Evolutionary conservation across 257 asterid genomes (phyloP).

Genomic region (Mentha longifolia): DNA sequence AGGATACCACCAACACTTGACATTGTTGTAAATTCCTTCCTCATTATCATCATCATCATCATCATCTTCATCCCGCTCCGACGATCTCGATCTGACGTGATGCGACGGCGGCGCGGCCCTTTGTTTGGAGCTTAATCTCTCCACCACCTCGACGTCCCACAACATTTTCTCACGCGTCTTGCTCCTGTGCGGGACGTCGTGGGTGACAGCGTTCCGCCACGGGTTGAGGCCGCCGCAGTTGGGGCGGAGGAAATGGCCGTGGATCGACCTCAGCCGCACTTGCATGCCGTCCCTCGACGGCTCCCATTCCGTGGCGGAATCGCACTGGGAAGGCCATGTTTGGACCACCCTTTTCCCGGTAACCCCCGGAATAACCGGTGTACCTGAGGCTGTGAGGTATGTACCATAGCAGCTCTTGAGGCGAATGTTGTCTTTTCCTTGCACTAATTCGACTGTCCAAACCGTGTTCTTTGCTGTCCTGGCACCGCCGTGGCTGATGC

Average conservation of each 20-base stretch:
- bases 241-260: conserved; percentile 65
- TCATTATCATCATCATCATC: background rate
- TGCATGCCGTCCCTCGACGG: conserved; percentile 81
- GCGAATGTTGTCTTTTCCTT: conserved; percentile 45
- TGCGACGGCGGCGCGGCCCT: background rate
- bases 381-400: conserved; percentile 66
- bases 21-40: background rate
- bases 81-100: conserved; percentile 15
- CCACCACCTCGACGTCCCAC: conserved; percentile 87
- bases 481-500: conserved; percentile 53
- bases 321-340: conserved; percentile 39
- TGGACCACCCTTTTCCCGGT: conserved; percentile 61
- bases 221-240: conserved; percentile 71
- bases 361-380: conserved; percentile 56
- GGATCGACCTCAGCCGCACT: conserved; percentile 56
- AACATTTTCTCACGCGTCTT: conserved; percentile 53
- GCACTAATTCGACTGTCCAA: conserved; percentile 59
- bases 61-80: background rate
- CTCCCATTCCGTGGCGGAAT: conserved; percentile 66
- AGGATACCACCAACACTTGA: conserved; percentile 32
- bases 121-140: conserved; percentile 7
- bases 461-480: conserved; percentile 45
- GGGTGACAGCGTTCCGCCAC: conserved; percentile 72
- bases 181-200: conserved; percentile 54
- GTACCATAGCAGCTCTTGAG: conserved; percentile 67